These are phyloP conservation scores for Guyanaporus albipodus DNA, from an alignment of 768 basidiomycete species.

Conservation along the genomic window DNA sequence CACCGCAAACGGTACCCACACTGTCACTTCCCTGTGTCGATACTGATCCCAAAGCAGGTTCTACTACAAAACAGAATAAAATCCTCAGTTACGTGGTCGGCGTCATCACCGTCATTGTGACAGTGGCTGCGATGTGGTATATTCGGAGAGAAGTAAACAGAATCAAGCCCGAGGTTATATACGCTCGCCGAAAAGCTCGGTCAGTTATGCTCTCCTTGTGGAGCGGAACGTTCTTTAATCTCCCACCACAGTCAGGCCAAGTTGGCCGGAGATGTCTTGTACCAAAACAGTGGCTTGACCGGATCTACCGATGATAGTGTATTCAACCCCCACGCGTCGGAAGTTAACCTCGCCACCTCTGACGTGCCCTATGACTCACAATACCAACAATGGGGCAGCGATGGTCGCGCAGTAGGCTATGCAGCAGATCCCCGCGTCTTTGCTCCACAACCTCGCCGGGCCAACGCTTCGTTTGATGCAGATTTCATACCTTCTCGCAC, in stretches of 20 bases:
- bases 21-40: background rate
- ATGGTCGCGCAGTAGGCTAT: constrained; percentile 48
- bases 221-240: constrained; percentile 2
- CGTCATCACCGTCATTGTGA: constrained; percentile 64
- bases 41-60: constrained; percentile 14
- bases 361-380: constrained; percentile 30
- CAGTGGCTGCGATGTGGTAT: constrained; percentile 79
- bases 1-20: constrained; percentile 31
- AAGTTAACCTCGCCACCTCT: constrained; percentile 38
- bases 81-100: constrained; percentile 70
- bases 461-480: constrained; percentile 13
- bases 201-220: constrained; percentile 25
- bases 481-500: constrained; percentile 10
- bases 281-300: constrained; percentile 27
- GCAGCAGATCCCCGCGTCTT: constrained; percentile 41
- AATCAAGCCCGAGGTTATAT: constrained; percentile 64
- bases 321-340: constrained; percentile 37
- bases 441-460: constrained; percentile 47
- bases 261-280: constrained; percentile 33
- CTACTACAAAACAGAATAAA: constrained; percentile 41
- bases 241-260: constrained; percentile 48
- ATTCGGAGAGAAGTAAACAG: constrained; percentile 68
- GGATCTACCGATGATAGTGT: constrained; percentile 31
- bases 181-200: constrained; percentile 68
- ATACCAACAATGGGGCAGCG: constrained; percentile 51